Percentiles rank a stretch among this genome's conserved stretches.
These are phyloP conservation scores for Diddensiella santjacobensis DNA, from an alignment of 805 yeast genomes.

Conservation along the genomic window DNA sequence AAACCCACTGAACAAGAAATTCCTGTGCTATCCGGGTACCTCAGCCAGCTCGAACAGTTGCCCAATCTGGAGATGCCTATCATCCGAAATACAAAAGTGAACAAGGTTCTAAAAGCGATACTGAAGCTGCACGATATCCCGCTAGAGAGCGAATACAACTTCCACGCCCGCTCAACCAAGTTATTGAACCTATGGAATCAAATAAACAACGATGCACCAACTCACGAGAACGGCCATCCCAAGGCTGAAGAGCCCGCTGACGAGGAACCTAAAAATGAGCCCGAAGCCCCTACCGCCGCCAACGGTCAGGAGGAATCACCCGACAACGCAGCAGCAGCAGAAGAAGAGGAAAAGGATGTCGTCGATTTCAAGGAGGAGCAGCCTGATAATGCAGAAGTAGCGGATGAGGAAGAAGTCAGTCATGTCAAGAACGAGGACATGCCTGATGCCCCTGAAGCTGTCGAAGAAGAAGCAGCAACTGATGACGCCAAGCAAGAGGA, in stretches of 20 bases:
- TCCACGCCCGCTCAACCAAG: constrained; percentile 26
- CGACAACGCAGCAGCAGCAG: too few species aligned
- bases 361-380: not conserved
- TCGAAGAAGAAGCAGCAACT: not conserved
- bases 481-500: too few species aligned
- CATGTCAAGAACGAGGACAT: not conserved
- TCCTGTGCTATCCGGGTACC: constrained; percentile 27
- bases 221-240: too few species aligned
- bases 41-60: constrained; percentile 29
- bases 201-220: not conserved
- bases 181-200: constrained; percentile 27
- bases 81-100: constrained; percentile 33
- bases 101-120: constrained; percentile 33
- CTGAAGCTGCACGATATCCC: constrained; percentile 29
- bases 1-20: constrained; percentile 28
- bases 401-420: not conserved
- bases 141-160: constrained; percentile 29
- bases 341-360: not conserved
- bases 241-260: not conserved
- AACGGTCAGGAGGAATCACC: not conserved
- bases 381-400: not conserved
- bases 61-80: constrained; percentile 30
- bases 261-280: not conserved
- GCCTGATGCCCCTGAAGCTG: not conserved
- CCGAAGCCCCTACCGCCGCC: not conserved